These are phyloP conservation scores for Cystofilobasidium capitatum DNA, from an alignment of 768 basidiomycete genomes.

Conservation along the genomic window DNA sequence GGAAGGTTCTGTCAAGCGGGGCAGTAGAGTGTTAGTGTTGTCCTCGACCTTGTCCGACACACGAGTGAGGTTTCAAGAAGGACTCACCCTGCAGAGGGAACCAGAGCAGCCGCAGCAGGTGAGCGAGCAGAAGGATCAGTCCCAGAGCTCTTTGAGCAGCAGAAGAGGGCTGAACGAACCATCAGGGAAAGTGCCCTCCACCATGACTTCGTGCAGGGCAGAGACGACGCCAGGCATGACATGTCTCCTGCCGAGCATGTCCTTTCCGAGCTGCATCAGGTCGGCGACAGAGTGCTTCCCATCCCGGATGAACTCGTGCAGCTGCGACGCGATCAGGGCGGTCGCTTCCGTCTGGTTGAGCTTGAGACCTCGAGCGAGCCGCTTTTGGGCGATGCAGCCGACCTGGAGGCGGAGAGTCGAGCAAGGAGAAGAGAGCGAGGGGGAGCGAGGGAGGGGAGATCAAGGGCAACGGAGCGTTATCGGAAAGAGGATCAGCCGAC, in stretches of 20 bases:
- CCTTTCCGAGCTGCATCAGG: slow-evolving; percentile 81
- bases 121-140: background rate
- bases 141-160: no score
- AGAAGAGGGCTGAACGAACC: slow-evolving; percentile 48
- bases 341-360: slow-evolving; percentile 81
- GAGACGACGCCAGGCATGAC: slow-evolving; percentile 71
- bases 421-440: background rate
- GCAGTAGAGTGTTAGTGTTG: background rate
- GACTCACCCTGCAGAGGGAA: slow-evolving; percentile 9
- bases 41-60: no score
- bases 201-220: slow-evolving; percentile 76
- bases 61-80: no score
- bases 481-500: slow-evolving; percentile 23
- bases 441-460: background rate
- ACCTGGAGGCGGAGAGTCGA: slow-evolving; percentile 28
- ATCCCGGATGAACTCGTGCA: slow-evolving; percentile 80
- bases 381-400: slow-evolving; percentile 83
- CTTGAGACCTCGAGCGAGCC: slow-evolving; percentile 81
- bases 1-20: slow-evolving; percentile 48
- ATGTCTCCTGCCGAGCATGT: slow-evolving; percentile 74
- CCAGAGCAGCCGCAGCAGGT: background rate
- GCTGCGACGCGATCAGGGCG: slow-evolving; percentile 79
- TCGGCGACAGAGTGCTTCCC: slow-evolving; percentile 73
- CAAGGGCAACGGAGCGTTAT: slow-evolving; percentile 18
- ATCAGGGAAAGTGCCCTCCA: slow-evolving; percentile 83